Base-by-base conservation (phyloP, 176 grass and related monocot genomes). In the Carex pumila region DNA sequence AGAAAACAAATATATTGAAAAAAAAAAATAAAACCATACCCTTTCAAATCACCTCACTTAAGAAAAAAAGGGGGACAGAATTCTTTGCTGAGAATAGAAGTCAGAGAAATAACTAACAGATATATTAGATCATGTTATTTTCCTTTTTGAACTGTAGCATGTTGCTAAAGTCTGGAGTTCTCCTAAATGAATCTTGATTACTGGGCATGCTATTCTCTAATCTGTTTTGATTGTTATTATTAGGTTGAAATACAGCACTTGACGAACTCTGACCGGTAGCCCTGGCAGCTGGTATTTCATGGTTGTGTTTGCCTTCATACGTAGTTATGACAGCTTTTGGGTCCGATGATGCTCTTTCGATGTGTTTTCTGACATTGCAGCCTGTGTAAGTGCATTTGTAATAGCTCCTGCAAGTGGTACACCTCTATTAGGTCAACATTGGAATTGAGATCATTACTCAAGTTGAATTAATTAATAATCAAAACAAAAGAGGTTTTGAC, bases 291-390 rank as follows among this genome's bases (percentile, higher is more conserved):
- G 91, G 94, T 74, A 92, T 83, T 88, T 97, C 91, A 88, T 97
- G 94, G 85, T 97, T 91, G 87, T 97, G 94, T 84, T 97, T 97
- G 57, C 94, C 91, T 83, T 97, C 94, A 66, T 97, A 97, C 37
- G 91, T 91, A 56, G 94, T 97, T 85, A 97, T 88, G 25, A 93
- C 94, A 80, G 94, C 94, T 90, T 90, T 97, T 6, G 91, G 94
- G 52, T 97, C 94, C 29, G 89, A 88, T 0, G 94, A 93, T 56
- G 94, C 91, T 53, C 94, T 88, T 74, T 97, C 94, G 18, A 97
- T 97, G 84, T 97, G 94, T 82, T 97, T 97, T 86, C 94, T 89
- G 62, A 97, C 94, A 84, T 88, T 97, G 71, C 94, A 97, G 47
- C 84, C 91, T 81, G 82, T 84, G 84, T 85, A 93, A 29, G 94